Percentiles rank a stretch among this genome's conserved stretches.
Evolutionary conservation across 106 monocot genomes (phyloP).

Genomic region (Cymbidium sinense): DNA sequence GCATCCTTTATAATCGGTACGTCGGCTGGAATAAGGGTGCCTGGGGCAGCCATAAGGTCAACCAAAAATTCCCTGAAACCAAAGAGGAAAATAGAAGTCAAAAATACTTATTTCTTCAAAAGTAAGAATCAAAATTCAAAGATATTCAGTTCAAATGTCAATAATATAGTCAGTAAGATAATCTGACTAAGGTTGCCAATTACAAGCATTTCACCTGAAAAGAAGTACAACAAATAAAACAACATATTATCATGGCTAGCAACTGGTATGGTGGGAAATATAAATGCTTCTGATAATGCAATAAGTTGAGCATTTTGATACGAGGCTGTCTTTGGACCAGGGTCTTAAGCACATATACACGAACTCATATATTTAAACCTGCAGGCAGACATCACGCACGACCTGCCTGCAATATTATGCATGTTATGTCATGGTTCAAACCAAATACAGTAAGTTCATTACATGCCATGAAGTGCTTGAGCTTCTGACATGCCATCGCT

Average conservation of each 20-base stretch:
- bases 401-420: background rate
- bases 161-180: background rate
- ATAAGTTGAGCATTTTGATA: background rate
- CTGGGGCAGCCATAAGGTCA: conserved; percentile 97
- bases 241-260: background rate
- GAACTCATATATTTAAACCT: background rate
- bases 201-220: background rate
- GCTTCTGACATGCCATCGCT: too few relatives aligned
- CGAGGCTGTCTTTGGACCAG: background rate
- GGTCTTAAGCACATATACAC: background rate
- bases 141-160: background rate
- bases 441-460: background rate
- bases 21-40: conserved; percentile 90
- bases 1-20: conserved; percentile 57
- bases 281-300: background rate
- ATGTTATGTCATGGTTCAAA: background rate
- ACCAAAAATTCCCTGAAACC: conserved; percentile 82
- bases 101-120: background rate
- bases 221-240: background rate
- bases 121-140: background rate
- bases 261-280: background rate
- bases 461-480: too few relatives aligned
- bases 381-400: background rate
- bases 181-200: background rate
- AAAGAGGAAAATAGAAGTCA: background rate